Evolutionary conservation across 352 stramenopile genomes (phyloP), one percentile per base, ranked within the genome.

Genomic region (Phytophthora meadii): DNA sequence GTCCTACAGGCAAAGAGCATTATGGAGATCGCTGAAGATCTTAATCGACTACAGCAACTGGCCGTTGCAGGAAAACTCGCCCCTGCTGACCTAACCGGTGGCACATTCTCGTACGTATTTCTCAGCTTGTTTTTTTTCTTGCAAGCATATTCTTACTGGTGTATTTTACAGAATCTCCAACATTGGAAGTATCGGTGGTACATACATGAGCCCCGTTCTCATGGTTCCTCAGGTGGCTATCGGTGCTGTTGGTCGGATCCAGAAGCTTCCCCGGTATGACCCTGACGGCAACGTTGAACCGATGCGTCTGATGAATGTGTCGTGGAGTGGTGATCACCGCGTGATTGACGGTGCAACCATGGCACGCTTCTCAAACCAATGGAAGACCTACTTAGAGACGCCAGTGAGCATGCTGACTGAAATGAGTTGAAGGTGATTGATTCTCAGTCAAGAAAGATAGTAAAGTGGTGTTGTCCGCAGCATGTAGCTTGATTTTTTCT

Each of bases 331-430:
- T 11, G 98, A 99, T 74, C 98, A 99, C 82, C 89, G 98, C 40
- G 94, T 99, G 42, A 93, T 99, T 49, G 98, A 99, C 71, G 98
- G 98, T 46, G 97, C 97, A 5, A 99, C 97, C 10, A 98, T 99
- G 85, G 97, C 97, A 22, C 82, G 94, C 28, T 99, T 99, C 77
- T 98, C 94, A 25, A 99, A 98, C 74, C 73, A 90, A 68, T 98
- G 93, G 93, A 99, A 99, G 76, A 70, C 50, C 27, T 99, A 97
- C 76, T 73, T 99, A 66, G 97, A 99, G 74, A 97, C 96, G 47
- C 97, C 97, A 22, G 68, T 90, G 34, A 75, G 80, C 42, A 98
- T 98, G 92, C 72, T 98, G 17, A 86, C 89, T 25, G 89, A 97
- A 70, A 69, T 98, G 77, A 93, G 76, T 72, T 96, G 66, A 89